Conservation (phyloP, 106 monocot species). For the Acorus calamus region DNA sequence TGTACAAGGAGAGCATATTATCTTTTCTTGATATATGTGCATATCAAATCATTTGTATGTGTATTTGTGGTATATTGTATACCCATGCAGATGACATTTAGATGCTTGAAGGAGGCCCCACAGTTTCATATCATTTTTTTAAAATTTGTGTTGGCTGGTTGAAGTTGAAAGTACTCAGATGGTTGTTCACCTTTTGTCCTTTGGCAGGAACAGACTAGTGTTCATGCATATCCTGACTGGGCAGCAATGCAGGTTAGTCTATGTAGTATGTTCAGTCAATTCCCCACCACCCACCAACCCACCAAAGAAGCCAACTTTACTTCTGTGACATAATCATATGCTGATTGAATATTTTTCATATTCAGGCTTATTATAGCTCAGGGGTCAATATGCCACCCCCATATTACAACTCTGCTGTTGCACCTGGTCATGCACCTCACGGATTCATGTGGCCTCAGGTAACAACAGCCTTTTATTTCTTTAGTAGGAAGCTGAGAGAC, state of each 20-base stretch:
- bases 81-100: too few species aligned
- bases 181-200: neutral
- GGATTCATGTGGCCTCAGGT: constrained; percentile 32
- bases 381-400: constrained; percentile 18
- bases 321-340: neutral
- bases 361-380: constrained; percentile 24
- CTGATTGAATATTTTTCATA: neutral
- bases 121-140: neutral
- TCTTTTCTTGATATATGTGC: neutral
- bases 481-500: too few species aligned
- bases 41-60: neutral
- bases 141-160: neutral
- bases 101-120: too few species aligned
- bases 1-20: neutral
- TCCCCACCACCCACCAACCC: too few species aligned
- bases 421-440: constrained; percentile 22
- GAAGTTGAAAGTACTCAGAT: neutral
- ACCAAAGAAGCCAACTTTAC: too few species aligned
- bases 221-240: constrained; percentile 29
- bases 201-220: constrained; percentile 12
- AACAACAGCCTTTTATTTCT: neutral
- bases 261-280: too few species aligned
- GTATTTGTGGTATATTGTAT: too few species aligned
- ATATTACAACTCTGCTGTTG: constrained; percentile 17
- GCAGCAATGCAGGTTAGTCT: constrained; percentile 17